phyloP scores from a whole-genome alignment of 2,329 filamentous ascomycete species.

The Microcera coccophila region DNA sequence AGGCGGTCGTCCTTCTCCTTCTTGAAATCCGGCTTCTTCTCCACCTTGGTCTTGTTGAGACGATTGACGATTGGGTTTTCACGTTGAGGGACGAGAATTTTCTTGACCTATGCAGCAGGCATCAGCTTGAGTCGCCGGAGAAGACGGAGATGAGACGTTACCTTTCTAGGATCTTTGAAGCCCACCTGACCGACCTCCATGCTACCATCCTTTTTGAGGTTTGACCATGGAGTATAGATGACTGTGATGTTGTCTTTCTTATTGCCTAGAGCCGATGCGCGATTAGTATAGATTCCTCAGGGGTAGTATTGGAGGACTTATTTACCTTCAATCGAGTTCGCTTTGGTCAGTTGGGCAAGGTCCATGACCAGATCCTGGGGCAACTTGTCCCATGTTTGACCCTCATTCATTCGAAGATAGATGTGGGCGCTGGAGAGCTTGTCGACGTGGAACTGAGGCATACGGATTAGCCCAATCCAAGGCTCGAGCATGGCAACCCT shows the following conservation, averaged over 20 bases:
- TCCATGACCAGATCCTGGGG: slow-evolving; percentile 72
- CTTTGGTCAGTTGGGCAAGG: slow-evolving; percentile 96
- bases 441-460: slow-evolving; percentile 87
- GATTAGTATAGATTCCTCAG: background rate
- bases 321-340: slow-evolving; percentile 92
- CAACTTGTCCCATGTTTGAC: slow-evolving; percentile 79
- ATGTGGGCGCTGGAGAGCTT: slow-evolving; percentile 96
- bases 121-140: background rate
- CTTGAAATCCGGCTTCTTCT: slow-evolving; percentile 79
- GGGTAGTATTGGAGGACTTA: background rate
- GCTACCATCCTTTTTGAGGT: slow-evolving; percentile 88
- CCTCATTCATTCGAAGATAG: slow-evolving; percentile 79
- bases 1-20: slow-evolving; percentile 76
- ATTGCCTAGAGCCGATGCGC: slow-evolving; percentile 60
- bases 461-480: slow-evolving; percentile 1
- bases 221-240: slow-evolving; percentile 97
- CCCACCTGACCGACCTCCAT: slow-evolving; percentile 95
- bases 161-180: slow-evolving; percentile 82
- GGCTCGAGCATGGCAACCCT: background rate
- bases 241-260: slow-evolving; percentile 97
- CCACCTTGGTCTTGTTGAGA: slow-evolving; percentile 93
- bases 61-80: slow-evolving; percentile 93
- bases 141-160: slow-evolving; percentile 16
- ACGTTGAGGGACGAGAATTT: slow-evolving; percentile 71
- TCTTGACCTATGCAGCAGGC: slow-evolving; percentile 65